phyloP scores from a whole-genome alignment of 495 filamentous ascomycete genomes.

The Aspergillus cristatus region DNA sequence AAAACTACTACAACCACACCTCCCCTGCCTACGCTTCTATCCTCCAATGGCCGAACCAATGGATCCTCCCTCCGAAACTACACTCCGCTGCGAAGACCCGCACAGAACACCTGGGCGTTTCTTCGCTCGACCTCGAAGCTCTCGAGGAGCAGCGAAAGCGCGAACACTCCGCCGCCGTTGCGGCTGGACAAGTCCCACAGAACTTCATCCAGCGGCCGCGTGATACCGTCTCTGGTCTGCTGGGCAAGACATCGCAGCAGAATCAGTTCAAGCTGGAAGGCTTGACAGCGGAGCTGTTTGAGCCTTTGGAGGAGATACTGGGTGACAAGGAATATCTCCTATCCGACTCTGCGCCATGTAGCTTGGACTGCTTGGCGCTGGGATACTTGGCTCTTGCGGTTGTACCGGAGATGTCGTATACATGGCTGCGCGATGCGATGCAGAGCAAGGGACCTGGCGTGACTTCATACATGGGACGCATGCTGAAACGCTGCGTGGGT shows the following conservation, averaged over 20 bases:
- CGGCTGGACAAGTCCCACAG: constrained; percentile 32
- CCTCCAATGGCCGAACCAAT: constrained; percentile 75
- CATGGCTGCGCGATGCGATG: constrained; percentile 62
- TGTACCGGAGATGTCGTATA: constrained; percentile 57
- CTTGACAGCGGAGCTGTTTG: constrained; percentile 57
- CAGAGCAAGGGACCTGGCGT: constrained; percentile 44
- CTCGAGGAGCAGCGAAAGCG: constrained; percentile 35
- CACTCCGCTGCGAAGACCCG: constrained; percentile 57
- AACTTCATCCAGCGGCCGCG: constrained; percentile 32
- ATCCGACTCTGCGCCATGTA: constrained; percentile 37
- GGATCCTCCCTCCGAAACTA: constrained; percentile 60
- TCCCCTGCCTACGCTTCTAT: constrained; percentile 66
- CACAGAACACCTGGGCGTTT: constrained; percentile 68
- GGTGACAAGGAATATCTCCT: constrained; percentile 48
- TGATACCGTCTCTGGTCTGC: constrained; percentile 30
- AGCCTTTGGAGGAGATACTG: constrained; percentile 56
- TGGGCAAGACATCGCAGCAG: constrained; percentile 30
- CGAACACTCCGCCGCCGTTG: constrained; percentile 33
- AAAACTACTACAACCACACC: constrained; percentile 68
- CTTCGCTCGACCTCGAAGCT: constrained; percentile 52
- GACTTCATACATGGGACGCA: constrained; percentile 42
- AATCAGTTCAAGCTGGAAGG: constrained; percentile 60
- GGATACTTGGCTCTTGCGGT: constrained; percentile 71
- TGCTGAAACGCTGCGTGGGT: constrained; percentile 35
- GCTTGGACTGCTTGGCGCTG: constrained; percentile 66